Evolutionary conservation across 176 grass and related monocot genomes (phyloP).

Genomic region (Saccharum spontaneum): DNA sequence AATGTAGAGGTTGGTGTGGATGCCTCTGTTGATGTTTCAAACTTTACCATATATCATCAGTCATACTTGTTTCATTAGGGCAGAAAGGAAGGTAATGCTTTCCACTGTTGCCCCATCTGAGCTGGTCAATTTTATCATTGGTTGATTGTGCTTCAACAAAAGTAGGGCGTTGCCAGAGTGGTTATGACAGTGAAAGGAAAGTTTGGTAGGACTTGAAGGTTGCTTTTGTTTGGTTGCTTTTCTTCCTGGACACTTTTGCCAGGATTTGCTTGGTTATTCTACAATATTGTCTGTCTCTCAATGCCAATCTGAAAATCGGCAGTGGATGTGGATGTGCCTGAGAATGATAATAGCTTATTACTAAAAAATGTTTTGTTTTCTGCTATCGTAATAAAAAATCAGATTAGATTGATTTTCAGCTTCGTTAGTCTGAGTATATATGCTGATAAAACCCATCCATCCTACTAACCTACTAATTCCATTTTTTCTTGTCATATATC

Average conservation of each 20-base stretch:
- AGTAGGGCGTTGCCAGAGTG: constrained; percentile 42
- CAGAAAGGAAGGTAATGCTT: constrained; percentile 29
- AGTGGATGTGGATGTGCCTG: neutral
- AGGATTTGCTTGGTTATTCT: constrained; percentile 26
- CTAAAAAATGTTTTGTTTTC: constrained; percentile 19
- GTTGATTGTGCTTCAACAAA: constrained; percentile 26
- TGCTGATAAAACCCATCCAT: constrained; percentile 13
- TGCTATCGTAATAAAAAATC: neutral
- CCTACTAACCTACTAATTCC: constrained; percentile 29
- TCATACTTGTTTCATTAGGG: constrained; percentile 35
- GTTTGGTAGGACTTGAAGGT: constrained; percentile 45
- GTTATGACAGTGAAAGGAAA: constrained; percentile 50
- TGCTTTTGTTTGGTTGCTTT: constrained; percentile 38
- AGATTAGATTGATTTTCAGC: neutral
- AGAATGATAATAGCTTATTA: neutral
- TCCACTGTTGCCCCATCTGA: constrained; percentile 22
- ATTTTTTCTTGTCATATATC: constrained; percentile 32
- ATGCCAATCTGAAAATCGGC: neutral
- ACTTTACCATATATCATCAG: constrained; percentile 12
- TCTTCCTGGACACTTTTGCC: neutral
- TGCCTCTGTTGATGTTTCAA: constrained; percentile 19
- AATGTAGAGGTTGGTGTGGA: constrained; percentile 12
- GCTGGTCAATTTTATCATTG: constrained; percentile 12
- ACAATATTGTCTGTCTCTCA: constrained; percentile 20
- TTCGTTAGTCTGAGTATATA: neutral